Percentiles rank a stretch among this genome's conserved stretches.
Conservation (phyloP, 2,329 filamentous ascomycete genomes). For the Ambrosiella beaveri region DNA sequence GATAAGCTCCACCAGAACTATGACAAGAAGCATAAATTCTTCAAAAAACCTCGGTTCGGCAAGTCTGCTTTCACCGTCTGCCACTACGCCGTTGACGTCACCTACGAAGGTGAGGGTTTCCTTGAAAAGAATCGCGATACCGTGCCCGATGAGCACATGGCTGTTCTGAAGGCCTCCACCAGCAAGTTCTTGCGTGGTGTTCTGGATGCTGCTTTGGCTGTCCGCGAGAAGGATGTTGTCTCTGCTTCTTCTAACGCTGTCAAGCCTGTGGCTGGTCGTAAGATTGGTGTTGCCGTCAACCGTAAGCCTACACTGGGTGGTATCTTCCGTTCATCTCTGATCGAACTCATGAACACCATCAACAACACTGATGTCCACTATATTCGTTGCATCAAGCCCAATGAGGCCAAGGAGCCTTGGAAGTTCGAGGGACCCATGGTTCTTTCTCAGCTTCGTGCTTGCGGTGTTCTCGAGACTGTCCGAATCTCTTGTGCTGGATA, state of each 20-base stretch:
- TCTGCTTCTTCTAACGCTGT: conserved; percentile 51
- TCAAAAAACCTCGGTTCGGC: conserved; percentile 95
- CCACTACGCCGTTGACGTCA: conserved; percentile 95
- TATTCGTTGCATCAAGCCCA: conserved; percentile 97
- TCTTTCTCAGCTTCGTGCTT: conserved; percentile 86
- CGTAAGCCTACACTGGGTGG: conserved; percentile 93
- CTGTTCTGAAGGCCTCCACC: conserved; percentile 65
- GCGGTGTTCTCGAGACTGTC: conserved; percentile 96
- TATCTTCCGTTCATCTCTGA: conserved; percentile 96
- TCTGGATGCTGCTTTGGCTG: conserved; percentile 65
- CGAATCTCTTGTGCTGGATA: conserved; percentile 95
- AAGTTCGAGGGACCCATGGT: conserved; percentile 99
- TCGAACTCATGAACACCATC: conserved; percentile 95
- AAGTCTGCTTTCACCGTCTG: conserved; percentile 96
- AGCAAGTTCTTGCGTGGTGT: conserved; percentile 77
- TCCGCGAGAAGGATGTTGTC: conserved; percentile 74
- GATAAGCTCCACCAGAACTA: conserved; percentile 94
- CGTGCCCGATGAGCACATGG: conserved; percentile 95
- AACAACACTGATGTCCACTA: conserved; percentile 98
- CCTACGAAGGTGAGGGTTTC: conserved; percentile 96
- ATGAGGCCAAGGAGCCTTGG: conserved; percentile 92
- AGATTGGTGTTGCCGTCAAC: conserved; percentile 82
- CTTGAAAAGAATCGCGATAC: conserved; percentile 99
- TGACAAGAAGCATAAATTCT: conserved; percentile 83
- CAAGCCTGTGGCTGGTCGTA: conserved; percentile 63